phyloP scores from a whole-genome alignment of 805 yeast species.

The Saturnispora mendoncae region DNA sequence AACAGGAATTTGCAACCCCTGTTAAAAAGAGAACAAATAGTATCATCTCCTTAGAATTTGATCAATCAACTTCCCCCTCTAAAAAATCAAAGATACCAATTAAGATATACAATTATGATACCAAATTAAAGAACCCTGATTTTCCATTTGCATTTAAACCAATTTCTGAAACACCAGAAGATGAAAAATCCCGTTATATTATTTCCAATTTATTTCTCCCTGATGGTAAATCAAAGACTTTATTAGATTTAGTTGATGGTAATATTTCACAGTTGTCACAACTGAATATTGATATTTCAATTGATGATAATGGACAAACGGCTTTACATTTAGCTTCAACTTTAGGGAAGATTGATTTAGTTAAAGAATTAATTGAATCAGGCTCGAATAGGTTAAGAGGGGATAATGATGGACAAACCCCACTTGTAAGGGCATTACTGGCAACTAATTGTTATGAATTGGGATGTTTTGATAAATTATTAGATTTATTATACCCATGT shows the following conservation, averaged over 20 bases:
- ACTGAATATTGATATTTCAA: constrained; percentile 69
- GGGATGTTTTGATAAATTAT: constrained; percentile 60
- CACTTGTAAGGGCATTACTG: constrained; percentile 72
- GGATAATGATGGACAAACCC: constrained; percentile 81
- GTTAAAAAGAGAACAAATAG: constrained; percentile 6
- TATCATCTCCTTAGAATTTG: background rate
- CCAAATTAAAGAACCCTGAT: constrained; percentile 32
- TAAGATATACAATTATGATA: background rate
- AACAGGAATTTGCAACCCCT: background rate
- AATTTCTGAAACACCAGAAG: constrained; percentile 19
- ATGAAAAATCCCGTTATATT: constrained; percentile 28
- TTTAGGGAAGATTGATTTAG: constrained; percentile 66
- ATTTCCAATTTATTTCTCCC: constrained; percentile 46
- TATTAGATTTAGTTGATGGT: constrained; percentile 23
- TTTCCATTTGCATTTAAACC: constrained; percentile 45
- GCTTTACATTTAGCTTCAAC: constrained; percentile 96
- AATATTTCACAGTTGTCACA: constrained; percentile 20
- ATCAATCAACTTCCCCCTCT: background rate
- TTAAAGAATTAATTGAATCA: constrained; percentile 53
- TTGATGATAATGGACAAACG: constrained; percentile 89
- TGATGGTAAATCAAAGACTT: constrained; percentile 26
- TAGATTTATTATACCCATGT: constrained; percentile 70
- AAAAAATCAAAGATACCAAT: constrained; percentile 8
- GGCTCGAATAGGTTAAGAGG: constrained; percentile 65
- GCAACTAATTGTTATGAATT: constrained; percentile 79